Percentiles rank a stretch among this genome's conserved stretches.
phyloP scores from a whole-genome alignment of 2,329 filamentous ascomycete species.

The Phialophora macrospora region DNA sequence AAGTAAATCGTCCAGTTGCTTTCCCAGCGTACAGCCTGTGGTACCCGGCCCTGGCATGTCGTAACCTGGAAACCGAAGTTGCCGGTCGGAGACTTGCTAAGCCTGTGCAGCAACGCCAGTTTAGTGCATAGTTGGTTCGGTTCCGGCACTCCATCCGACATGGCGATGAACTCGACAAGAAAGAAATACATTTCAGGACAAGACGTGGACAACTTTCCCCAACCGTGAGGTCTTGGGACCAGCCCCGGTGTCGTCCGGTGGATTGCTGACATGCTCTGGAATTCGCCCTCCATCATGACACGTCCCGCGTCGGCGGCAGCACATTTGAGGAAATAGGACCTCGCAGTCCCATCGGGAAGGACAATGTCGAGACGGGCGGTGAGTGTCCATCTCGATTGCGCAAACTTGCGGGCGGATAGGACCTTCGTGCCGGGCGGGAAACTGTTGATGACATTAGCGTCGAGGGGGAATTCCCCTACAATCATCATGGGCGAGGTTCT shows the following conservation, averaged over 20 bases:
- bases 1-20: conserved; percentile 51
- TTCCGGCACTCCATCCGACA: conserved; percentile 41
- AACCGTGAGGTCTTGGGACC: conserved; percentile 42
- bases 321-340: conserved; percentile 29
- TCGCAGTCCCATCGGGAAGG: not conserved
- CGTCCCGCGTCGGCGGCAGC: conserved; percentile 21
- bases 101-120: conserved; percentile 43
- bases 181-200: conserved; percentile 42
- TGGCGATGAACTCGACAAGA: conserved; percentile 43
- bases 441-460: conserved; percentile 16
- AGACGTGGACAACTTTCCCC: conserved; percentile 38
- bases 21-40: conserved; percentile 45
- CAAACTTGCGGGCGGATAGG: conserved; percentile 13
- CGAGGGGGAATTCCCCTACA: conserved; percentile 9
- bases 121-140: conserved; percentile 38
- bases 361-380: conserved; percentile 19
- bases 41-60: conserved; percentile 44
- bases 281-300: conserved; percentile 43
- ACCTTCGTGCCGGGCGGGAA: conserved; percentile 18
- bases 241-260: conserved; percentile 41
- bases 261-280: conserved; percentile 43
- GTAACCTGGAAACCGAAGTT: conserved; percentile 48
- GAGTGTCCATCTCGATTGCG: conserved; percentile 17
- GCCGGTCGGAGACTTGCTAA: conserved; percentile 43
- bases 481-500: not conserved